Base-by-base conservation (phyloP, 495 filamentous ascomycete species). In the Neurospora sp. region DNA sequence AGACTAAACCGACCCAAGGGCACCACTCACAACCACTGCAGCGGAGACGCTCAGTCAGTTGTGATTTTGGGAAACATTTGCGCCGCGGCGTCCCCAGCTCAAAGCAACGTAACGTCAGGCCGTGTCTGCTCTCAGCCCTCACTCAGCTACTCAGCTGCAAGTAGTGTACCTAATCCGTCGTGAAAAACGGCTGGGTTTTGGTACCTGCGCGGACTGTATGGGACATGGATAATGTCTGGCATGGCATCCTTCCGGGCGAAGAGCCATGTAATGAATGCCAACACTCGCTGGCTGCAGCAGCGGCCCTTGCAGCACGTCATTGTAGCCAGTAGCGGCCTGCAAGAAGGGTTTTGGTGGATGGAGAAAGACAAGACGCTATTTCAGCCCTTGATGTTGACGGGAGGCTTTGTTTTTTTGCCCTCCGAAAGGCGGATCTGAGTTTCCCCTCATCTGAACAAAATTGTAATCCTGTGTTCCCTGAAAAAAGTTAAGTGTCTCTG, bases 1-100 rank as follows among this genome's bases (percentile, higher is more conserved):
- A 66, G 37, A 42, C 69, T 21, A 69, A 69, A 37, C 54, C 28
- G 21, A n/a, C 13, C 69, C 42, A 43, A 70, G 70, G 71, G 66
- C 66, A 54, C 70, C 73, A 75, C 39, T 70, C 71, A 70, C 71
- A 54, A 36, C 28, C 54, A 66, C 54, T 59, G 13, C 28, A 31
- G 2, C 54, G 48, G 48, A 28, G 21, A 59, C 54, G 28, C 54
- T 17, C 13, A 31, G 24, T 17, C 24, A 17, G 10, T 54, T 31
- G 54, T 34, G 28, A 34, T 62, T 62, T 17, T 62, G 28, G 54
- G 54, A 66, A 66, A 66, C 54, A 66, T 66, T 66, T 66, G 54
- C 54, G 54, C 54, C 15, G 28, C 28, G 54, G 24, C 54, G 24
- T 11, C 31, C 54, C 28, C 28, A 34, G 28, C 54, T 66, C 28